Base-by-base conservation (phyloP, 208 protist species). In the Herpetomonas muscarum region DNA sequence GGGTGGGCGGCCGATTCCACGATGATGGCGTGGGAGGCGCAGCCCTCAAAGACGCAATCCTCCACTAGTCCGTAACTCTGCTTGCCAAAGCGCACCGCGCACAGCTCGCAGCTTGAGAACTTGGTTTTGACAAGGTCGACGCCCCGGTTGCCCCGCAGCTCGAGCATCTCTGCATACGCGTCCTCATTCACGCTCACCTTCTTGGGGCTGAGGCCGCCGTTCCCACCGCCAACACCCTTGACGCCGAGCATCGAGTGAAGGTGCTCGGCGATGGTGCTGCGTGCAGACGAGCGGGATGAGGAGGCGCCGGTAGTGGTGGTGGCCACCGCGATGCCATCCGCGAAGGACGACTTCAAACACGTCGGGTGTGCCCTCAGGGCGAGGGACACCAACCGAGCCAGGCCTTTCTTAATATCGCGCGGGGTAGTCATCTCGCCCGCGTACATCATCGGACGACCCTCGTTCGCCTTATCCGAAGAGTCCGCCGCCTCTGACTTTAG, bases 11-110 rank as follows among this genome's bases (percentile, higher is more conserved):
- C 82, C 51, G 71, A 78, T 41, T 87, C 73, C 17, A 91, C 71
- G 6, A 92, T 67, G 48, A 95, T 81, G 32, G 80, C 82, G 47
- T 78, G 78, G 3, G 68, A 69, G n/a, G 76, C 76, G 64, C 76
- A 89, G 34, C 79, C 68, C 29, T 91, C 67, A 56, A 95, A 91
- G 36, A 79, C 56, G 60, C 88, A 95, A 37, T 87, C 67, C 48
- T 91, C 85, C 12, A 95, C 82, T 3, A 87, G 49, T 10, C 88
- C 88, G 68, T 90, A 86, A 29, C 80, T 70, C 28, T 85, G 59
- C 3, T 67, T 63, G 12, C 80, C 83, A 60, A 92, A 95, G 32
- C 80, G 79, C 46, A 95, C 77, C 2, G 81, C 85, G 58, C 83
- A 90, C 7, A 84, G 32, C 44, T 49, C 70, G 61, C 88, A 95